Base-by-base conservation (phyloP, 108 stramenopile genomes). In the Stephanodiscus minutulus region DNA sequence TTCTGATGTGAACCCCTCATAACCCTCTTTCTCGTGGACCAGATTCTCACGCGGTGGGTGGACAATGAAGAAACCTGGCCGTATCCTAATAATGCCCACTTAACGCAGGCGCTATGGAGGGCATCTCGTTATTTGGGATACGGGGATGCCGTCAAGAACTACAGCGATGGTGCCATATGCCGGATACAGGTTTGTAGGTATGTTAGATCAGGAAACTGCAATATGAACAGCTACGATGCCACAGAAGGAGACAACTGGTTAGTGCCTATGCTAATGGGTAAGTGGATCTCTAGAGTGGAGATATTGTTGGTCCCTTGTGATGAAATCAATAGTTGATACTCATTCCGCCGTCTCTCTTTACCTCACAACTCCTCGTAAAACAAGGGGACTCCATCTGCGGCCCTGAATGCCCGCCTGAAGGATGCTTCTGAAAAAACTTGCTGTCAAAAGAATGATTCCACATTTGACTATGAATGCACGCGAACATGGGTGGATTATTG, bases 171-270 rank as follows among this genome's bases (percentile, higher is more conserved):
- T 11, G 53, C 66, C 22, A 35, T 76, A 12, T 76, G 74, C 39
- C 28, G 74, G 49, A 61, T 76, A 20, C 74, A 76, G 39, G 74
- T 76, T 13, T 76, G 74, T 33, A 65, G 67, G 55, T 76, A 76
- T 56, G 66, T 60, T 15, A 61, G 36, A 55, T 50, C 66, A 39
- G 74, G 74, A 15, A 76, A 76, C 39, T 76, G 74, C 35, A 43
- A 41, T 24, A 68, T 76, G 74, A 49, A 52, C 24, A 62, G 49
- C n/a, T 76, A 55, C 43, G 55, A 68, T 62, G 48, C 58, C 25
- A 52, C 36, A 18, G 66, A 61, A 33, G 74, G 74, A 0, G 66
- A 68, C 21, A 68, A 76, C 29, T 76, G 61, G 61, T 33, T 76
- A 21, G 54, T 68, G 24, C 74, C 74, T 2, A 76, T 76, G 74